These are phyloP conservation scores for Globisporangium heterothallicum DNA, from an alignment of 352 stramenopile genomes.

Conservation along the genomic window DNA sequence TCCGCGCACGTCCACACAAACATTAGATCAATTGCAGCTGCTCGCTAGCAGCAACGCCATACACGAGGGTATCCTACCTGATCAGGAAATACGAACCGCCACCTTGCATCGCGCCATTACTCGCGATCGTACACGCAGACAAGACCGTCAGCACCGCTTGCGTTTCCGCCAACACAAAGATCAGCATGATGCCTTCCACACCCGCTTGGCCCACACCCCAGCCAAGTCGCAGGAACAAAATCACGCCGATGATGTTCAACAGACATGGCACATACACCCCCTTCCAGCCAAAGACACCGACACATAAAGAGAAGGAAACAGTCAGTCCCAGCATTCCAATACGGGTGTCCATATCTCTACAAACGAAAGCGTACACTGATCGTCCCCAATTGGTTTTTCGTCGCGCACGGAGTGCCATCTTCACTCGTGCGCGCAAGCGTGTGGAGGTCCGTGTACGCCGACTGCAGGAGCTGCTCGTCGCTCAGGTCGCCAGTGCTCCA, in stretches of 20 bases:
- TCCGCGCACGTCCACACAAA: no score
- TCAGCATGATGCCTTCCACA: slow-evolving; percentile 62
- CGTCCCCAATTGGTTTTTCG: slow-evolving; percentile 31
- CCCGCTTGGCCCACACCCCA: slow-evolving; percentile 84
- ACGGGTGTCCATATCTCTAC: no score
- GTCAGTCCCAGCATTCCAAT: no score
- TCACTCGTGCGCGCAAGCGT: slow-evolving; percentile 18
- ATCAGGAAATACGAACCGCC: slow-evolving; percentile 64
- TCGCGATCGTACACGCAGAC: slow-evolving; percentile 78
- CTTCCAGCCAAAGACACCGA: slow-evolving; percentile 16
- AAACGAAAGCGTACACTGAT: slow-evolving; percentile 26
- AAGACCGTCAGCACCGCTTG: slow-evolving; percentile 74
- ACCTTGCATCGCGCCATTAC: slow-evolving; percentile 78
- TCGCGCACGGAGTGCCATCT: background rate
- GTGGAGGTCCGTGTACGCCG: slow-evolving; percentile 41
- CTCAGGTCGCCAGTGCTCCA: slow-evolving; percentile 4
- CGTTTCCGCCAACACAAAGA: slow-evolving; percentile 58
- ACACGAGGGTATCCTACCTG: slow-evolving; percentile 21
- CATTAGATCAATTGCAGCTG: no score
- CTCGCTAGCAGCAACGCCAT: no score
- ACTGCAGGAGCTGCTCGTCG: slow-evolving; percentile 1
- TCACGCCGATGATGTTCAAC: slow-evolving; percentile 89
- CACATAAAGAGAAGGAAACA: no score
- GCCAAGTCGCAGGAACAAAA: slow-evolving; percentile 84
- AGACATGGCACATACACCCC: slow-evolving; percentile 87